Evolutionary conservation across 148 eudicot genomes (phyloP).

Genomic region (Mesembryanthemum crystallinum): DNA sequence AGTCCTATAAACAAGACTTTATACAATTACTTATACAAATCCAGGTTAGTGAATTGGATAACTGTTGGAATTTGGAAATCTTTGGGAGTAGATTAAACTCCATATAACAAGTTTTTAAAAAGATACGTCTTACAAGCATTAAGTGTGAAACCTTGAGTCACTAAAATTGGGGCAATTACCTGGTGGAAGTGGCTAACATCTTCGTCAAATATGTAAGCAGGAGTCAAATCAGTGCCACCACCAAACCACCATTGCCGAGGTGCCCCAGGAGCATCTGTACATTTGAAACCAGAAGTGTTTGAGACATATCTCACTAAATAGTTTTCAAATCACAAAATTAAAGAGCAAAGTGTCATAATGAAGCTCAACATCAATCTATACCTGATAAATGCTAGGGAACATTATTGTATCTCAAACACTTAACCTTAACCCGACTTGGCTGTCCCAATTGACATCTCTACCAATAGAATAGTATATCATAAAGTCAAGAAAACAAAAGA

Average conservation of each 20-base stretch:
- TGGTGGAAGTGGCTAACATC: constrained; percentile 93
- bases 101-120: neutral
- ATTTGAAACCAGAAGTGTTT: constrained; percentile 16
- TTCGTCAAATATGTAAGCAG: constrained; percentile 94
- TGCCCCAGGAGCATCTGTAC: constrained; percentile 88
- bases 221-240: constrained; percentile 97
- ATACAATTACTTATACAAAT: neutral
- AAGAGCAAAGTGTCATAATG: no score
- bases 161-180: constrained; percentile 42
- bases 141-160: neutral
- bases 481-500: no score
- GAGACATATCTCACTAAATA: neutral
- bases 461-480: no score
- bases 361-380: no score
- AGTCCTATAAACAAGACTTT: neutral
- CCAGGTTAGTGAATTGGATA: neutral
- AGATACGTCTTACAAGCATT: neutral
- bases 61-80: neutral
- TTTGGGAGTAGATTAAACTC: neutral
- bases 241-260: constrained; percentile 99
- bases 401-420: no score
- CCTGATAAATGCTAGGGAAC: no score
- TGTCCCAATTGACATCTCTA: no score
- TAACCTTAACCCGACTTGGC: no score
- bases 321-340: no score